These are phyloP conservation scores for Alopecurus myosuroides DNA, from an alignment of 176 grass and related monocot genomes.

Conservation along the genomic window DNA sequence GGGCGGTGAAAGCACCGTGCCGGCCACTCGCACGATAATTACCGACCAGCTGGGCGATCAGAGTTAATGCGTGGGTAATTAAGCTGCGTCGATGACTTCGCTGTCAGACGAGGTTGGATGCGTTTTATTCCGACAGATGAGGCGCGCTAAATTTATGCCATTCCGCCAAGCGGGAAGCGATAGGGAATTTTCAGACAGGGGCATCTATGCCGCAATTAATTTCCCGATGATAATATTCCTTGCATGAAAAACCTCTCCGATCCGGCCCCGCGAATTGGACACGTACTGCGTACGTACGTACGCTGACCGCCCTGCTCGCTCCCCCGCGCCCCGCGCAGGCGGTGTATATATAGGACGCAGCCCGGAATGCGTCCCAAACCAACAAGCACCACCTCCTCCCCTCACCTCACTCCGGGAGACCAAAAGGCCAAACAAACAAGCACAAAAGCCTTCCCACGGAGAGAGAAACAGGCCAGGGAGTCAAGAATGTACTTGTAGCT, in stretches of 20 bases:
- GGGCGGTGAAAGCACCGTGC: slow-evolving; percentile 9
- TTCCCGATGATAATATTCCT: too few species aligned
- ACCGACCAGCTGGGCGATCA: not conserved
- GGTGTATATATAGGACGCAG: slow-evolving; percentile 37
- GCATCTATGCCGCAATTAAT: slow-evolving; percentile 14
- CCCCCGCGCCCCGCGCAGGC: not conserved
- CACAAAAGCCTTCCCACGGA: not conserved
- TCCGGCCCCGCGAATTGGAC: not conserved
- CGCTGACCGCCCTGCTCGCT: not conserved
- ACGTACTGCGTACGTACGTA: slow-evolving; percentile 6
- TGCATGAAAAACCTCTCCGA: not conserved
- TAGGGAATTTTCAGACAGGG: slow-evolving; percentile 24
- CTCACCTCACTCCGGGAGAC: slow-evolving; percentile 38
- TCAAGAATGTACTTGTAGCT: slow-evolving; percentile 46
- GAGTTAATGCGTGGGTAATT: too few species aligned
- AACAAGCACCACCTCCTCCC: not conserved
- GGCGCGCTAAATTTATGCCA: slow-evolving; percentile 36
- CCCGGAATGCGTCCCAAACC: slow-evolving; percentile 8
- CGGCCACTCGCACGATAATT: not conserved
- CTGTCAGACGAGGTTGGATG: slow-evolving; percentile 13
- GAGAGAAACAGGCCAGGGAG: not conserved
- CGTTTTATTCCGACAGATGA: slow-evolving; percentile 26
- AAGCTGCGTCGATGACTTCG: slow-evolving; percentile 10
- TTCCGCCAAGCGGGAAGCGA: not conserved
- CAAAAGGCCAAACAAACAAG: slow-evolving; percentile 34